Base-by-base conservation (phyloP, 148 eudicot species). In the Polygonum aviculare region DNA sequence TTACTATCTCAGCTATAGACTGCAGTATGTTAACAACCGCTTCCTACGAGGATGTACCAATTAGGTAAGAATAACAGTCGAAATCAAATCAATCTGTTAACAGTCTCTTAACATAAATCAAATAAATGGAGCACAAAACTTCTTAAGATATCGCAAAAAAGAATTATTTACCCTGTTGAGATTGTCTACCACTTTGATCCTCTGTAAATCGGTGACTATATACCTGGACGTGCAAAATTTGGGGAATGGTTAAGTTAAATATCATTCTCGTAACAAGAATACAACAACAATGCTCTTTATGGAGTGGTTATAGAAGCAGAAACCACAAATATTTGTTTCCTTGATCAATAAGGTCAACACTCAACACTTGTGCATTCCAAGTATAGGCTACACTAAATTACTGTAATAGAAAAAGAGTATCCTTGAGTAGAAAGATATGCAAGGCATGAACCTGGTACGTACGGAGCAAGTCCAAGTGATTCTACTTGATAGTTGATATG, bases 1-100 rank as follows among this genome's bases (percentile, higher is more conserved):
- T 81, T 39, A 84, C 80, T 63, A 84, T 84, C 79, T 87, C 90
- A 76, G 77, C 87, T 21, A 84, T 67, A 15, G 87, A 84, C 77
- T 87, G 89, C 52, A 87, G 81, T 54, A 87, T 76, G 74, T 84
- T 85, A 49, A 83, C 72, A 72, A 87, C 83, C 52, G 70, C 75
- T 51, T 87, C 87, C 86, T 84, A 86, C 9, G 33, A 59, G 11
- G 45, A 73, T 45, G 50, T 38, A 1, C 6, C 19, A 36, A 14
- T 36, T 67, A 21, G 69, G 75, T 73, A 22, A 75, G 2, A 76
- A 41, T 31, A 39, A 31, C n/a, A 18, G 44, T 15, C 38, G 19
- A 7, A 35, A 35, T 38, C 45, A 15, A 14, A 38, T 67, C 44
- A 38, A 57, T n/a, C 63, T 7, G 44, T 15, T 14, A 38, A 36